These are phyloP conservation scores for Podospora didyma DNA, from an alignment of 495 filamentous ascomycete species.

Conservation along the genomic window DNA sequence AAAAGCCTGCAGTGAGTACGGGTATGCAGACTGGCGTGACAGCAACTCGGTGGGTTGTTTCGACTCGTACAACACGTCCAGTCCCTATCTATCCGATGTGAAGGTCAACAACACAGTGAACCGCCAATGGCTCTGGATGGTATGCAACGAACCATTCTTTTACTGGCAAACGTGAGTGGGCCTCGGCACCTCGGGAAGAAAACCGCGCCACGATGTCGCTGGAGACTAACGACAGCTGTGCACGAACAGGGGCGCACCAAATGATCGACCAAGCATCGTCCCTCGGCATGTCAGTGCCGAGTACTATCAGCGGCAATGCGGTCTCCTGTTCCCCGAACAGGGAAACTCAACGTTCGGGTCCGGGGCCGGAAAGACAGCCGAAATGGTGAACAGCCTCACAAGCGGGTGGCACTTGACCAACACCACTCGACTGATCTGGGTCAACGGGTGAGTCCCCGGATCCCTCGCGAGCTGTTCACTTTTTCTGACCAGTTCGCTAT, in stretches of 20 bases:
- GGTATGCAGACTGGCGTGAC: no score
- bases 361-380: slow-evolving; percentile 45
- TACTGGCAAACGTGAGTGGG: slow-evolving; percentile 61
- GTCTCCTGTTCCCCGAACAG: slow-evolving; percentile 54
- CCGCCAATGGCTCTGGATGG: slow-evolving; percentile 60
- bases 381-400: slow-evolving; percentile 51
- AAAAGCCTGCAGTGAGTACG: no score
- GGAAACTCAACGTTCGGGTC: slow-evolving; percentile 48
- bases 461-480: no score
- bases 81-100: slow-evolving; percentile 50
- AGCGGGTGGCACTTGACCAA: slow-evolving; percentile 53
- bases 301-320: slow-evolving; percentile 59
- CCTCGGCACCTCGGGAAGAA: no score
- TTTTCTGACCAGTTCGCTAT: no score
- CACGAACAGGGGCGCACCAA: no score
- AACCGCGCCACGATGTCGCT: slow-evolving; percentile 48
- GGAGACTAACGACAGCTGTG: slow-evolving; percentile 60
- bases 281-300: slow-evolving; percentile 50
- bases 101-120: slow-evolving; percentile 46
- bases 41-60: slow-evolving; percentile 48
- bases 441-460: no score
- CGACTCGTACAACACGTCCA: slow-evolving; percentile 53
- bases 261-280: slow-evolving; percentile 52
- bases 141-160: slow-evolving; percentile 60
- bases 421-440: slow-evolving; percentile 54